Percentiles rank a stretch among this genome's conserved stretches.
phyloP scores from a whole-genome alignment of 176 grass and related monocot species.

The Pontederia crassipes region DNA sequence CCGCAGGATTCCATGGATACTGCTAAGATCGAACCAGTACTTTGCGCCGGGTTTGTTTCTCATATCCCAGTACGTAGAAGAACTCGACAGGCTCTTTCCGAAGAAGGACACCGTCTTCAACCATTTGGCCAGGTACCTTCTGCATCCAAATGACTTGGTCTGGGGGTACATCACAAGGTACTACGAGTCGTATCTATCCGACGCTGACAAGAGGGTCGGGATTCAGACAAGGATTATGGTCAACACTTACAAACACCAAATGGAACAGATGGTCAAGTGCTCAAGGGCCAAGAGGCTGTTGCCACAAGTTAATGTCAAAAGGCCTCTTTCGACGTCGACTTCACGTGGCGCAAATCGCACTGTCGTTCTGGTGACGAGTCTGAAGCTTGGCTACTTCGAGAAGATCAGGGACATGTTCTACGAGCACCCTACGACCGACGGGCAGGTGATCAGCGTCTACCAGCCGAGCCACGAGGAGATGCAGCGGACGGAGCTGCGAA shows the following conservation, averaged over 20 bases:
- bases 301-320: neutral
- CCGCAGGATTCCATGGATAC: constrained; percentile 1
- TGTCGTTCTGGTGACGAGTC: neutral
- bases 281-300: neutral
- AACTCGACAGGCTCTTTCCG: constrained; percentile 1
- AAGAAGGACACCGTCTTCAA: constrained; percentile 10
- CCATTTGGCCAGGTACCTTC: neutral
- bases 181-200: constrained; percentile 1
- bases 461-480: constrained; percentile 61
- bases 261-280: neutral
- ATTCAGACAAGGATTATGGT: neutral
- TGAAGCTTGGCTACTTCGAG: neutral
- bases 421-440: too few relatives aligned
- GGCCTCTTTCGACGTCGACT: neutral
- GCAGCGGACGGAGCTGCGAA: constrained; percentile 14
- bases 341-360: neutral
- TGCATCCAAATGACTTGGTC: neutral
- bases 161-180: constrained; percentile 12
- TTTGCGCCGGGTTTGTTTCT: neutral
- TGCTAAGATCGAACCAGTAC: neutral
- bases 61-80: neutral
- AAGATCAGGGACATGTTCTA: too few relatives aligned
- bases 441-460: constrained; percentile 34
- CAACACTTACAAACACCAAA: neutral
- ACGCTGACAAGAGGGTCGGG: neutral